Conservation (phyloP, 2,329 filamentous ascomycete genomes). For the Dactylellina haptotyla region DNA sequence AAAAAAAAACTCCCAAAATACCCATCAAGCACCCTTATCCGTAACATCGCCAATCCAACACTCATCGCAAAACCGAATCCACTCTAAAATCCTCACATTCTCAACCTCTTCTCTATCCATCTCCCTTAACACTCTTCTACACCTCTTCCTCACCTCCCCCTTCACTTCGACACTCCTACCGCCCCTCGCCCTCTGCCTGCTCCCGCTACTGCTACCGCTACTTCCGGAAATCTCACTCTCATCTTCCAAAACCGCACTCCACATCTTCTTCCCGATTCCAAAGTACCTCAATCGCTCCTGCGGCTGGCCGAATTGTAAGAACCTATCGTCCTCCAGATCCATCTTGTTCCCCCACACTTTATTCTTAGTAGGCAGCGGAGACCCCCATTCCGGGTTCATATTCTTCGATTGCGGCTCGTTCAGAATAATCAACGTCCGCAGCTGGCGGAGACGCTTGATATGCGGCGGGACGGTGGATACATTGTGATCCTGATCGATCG, state of each 20-base stretch:
- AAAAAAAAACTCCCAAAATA: neutral
- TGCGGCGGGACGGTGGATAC: slow-evolving; percentile 18
- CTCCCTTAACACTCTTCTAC: slow-evolving; percentile 34
- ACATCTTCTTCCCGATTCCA: slow-evolving; percentile 50
- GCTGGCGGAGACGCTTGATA: slow-evolving; percentile 30
- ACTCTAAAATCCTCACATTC: slow-evolving; percentile 31
- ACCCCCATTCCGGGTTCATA: slow-evolving; percentile 51
- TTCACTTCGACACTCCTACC: neutral
- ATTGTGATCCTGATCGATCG: slow-evolving; percentile 22
- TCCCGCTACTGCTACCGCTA: neutral
- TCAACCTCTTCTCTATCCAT: slow-evolving; percentile 31
- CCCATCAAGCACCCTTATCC: neutral
- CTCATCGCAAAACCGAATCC: slow-evolving; percentile 50
- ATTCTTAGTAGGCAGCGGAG: slow-evolving; percentile 41
- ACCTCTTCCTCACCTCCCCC: neutral
- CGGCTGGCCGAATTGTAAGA: slow-evolving; percentile 45
- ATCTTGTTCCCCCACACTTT: slow-evolving; percentile 37
- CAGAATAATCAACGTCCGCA: slow-evolving; percentile 36
- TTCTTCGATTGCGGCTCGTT: slow-evolving; percentile 46
- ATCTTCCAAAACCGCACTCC: slow-evolving; percentile 36
- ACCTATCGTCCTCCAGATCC: slow-evolving; percentile 29
- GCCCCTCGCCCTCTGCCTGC: neutral
- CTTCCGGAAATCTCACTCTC: neutral
- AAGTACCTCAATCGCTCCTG: slow-evolving; percentile 35
- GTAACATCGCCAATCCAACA: slow-evolving; percentile 23